Percentiles rank a stretch among this genome's conserved stretches.
Evolutionary conservation across 2,329 filamentous ascomycete genomes (phyloP).

Genomic region (Claviceps quebecensis): DNA sequence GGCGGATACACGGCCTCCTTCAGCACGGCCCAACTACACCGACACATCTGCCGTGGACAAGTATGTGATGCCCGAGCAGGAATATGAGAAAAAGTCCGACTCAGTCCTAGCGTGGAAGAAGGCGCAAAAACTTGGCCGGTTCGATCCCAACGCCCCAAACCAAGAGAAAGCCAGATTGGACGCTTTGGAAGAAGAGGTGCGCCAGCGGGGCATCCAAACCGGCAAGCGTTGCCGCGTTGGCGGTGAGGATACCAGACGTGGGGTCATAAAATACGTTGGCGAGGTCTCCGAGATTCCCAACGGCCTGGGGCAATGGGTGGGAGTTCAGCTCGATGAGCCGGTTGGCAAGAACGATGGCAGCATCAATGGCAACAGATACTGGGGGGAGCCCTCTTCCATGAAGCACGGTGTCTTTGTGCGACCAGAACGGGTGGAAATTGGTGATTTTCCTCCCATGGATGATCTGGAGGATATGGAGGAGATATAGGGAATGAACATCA

Average conservation of each 20-base stretch:
- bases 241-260: conserved; percentile 54
- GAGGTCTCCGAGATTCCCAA: conserved; percentile 60
- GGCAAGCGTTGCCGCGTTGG: conserved; percentile 52
- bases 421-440: conserved; percentile 63
- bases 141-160: conserved; percentile 70
- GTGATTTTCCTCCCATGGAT: conserved; percentile 57
- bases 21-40: conserved; percentile 63
- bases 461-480: conserved; percentile 68
- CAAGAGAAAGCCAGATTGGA: conserved; percentile 59
- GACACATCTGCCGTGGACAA: conserved; percentile 75
- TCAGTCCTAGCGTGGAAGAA: conserved; percentile 94
- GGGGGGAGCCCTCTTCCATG: conserved; percentile 45
- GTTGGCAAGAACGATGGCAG: conserved; percentile 73
- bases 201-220: conserved; percentile 49
- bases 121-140: conserved; percentile 85
- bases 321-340: conserved; percentile 63
- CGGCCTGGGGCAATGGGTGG: conserved; percentile 54
- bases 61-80: conserved; percentile 72
- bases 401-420: conserved; percentile 70
- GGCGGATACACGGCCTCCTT: conserved; percentile 62
- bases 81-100: conserved; percentile 77
- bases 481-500: conserved; percentile 29
- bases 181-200: conserved; percentile 55
- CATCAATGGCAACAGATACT: conserved; percentile 54
- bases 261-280: conserved; percentile 58